Conservation (phyloP, 2,329 filamentous ascomycete species). For the Berkeleyomyces rouxiae region DNA sequence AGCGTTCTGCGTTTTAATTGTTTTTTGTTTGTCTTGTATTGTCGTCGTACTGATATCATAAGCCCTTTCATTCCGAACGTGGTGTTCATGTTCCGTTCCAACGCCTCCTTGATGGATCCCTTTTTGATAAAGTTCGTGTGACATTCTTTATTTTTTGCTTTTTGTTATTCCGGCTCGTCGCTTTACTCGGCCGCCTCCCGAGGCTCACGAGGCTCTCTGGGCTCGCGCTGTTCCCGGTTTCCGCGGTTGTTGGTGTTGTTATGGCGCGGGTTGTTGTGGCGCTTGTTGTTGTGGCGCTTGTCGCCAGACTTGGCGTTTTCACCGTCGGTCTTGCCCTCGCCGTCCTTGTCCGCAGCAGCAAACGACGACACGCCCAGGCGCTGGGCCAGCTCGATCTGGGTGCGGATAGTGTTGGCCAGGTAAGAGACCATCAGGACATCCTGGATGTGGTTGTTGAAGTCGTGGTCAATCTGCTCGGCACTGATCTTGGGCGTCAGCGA, state of each 20-base stretch:
- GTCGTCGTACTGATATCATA: not conserved
- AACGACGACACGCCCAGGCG: constrained; percentile 69
- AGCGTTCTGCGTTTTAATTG: not conserved
- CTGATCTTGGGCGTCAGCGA: constrained; percentile 92
- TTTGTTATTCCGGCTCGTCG: constrained; percentile 3
- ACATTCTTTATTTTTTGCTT: constrained; percentile 2
- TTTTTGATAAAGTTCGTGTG: not conserved
- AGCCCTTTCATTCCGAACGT: constrained; percentile 9
- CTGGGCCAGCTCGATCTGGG: constrained; percentile 96
- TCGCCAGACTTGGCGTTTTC: constrained; percentile 27
- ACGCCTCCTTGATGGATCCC: not conserved
- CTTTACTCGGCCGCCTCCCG: constrained; percentile 21
- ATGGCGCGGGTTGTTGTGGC: constrained; percentile 24
- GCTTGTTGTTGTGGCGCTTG: constrained; percentile 32
- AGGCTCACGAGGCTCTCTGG: constrained; percentile 12
- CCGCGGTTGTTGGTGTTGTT: constrained; percentile 31
- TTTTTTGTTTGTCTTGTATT: not conserved
- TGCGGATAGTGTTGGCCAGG: constrained; percentile 95
- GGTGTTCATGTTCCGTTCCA: not conserved
- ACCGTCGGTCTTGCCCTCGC: constrained; percentile 29
- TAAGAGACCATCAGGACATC: constrained; percentile 97
- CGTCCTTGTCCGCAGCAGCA: constrained; percentile 31
- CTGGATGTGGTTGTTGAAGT: constrained; percentile 99
- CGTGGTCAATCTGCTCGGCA: constrained; percentile 72
- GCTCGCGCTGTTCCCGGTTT: constrained; percentile 22